Percentiles rank a stretch among this genome's conserved stretches.
Evolutionary conservation across 176 grass and related monocot species (phyloP).

Genomic region (Aegilops umbellulata): DNA sequence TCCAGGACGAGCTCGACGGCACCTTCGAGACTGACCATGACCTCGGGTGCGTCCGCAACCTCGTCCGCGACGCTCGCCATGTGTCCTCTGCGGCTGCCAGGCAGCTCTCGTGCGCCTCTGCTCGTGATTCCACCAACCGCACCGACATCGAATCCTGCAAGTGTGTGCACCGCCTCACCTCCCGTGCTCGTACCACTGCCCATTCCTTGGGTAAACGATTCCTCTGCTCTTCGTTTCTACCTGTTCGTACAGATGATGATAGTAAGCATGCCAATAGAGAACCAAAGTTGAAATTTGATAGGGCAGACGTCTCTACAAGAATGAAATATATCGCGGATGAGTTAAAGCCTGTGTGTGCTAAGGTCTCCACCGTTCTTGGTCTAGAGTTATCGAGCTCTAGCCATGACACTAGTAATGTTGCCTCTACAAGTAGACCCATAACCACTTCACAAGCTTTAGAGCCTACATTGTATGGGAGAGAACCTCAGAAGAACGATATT

Average conservation of each 20-base stretch:
- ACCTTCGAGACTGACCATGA: neutral
- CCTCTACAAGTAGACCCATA: neutral
- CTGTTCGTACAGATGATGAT: neutral
- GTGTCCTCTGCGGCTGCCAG: neutral
- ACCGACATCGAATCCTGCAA: neutral
- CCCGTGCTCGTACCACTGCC: neutral
- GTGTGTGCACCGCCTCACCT: neutral
- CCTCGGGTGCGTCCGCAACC: neutral
- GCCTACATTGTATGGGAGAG: neutral
- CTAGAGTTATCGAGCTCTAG: neutral
- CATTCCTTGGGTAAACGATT: neutral
- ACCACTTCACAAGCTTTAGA: neutral
- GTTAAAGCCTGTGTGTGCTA: neutral
- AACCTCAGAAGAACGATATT: neutral
- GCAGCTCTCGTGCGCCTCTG: neutral
- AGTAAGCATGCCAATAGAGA: neutral
- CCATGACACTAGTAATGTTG: neutral
- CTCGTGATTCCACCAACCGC: neutral
- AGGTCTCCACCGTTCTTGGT: neutral
- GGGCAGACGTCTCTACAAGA: neutral
- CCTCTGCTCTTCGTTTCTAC: neutral
- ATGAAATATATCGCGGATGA: neutral
- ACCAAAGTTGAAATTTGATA: neutral
- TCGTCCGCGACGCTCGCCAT: neutral
- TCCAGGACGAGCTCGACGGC: slow-evolving; percentile 1